phyloP scores from a whole-genome alignment of 768 basidiomycete genomes.

The Lentinula lateritia region DNA sequence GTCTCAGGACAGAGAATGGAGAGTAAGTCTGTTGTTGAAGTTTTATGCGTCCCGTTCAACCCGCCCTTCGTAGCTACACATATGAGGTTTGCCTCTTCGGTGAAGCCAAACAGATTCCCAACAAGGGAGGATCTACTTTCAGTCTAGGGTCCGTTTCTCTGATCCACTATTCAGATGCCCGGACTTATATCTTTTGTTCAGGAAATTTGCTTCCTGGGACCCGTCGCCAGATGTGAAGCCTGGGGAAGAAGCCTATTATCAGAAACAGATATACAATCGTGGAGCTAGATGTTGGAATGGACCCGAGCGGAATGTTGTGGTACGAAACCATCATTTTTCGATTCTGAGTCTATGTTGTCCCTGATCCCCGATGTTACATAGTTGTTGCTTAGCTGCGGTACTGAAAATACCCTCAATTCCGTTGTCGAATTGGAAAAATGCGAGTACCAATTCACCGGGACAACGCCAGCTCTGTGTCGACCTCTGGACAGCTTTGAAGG shows the following conservation, averaged over 20 bases:
- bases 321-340: slow-evolving; percentile 24
- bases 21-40: slow-evolving; percentile 56
- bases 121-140: slow-evolving; percentile 66
- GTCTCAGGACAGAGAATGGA: slow-evolving; percentile 78
- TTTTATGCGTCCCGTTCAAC: not conserved
- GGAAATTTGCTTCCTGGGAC: slow-evolving; percentile 82
- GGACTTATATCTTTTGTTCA: slow-evolving; percentile 20
- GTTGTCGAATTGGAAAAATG: slow-evolving; percentile 94
- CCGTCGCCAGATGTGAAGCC: slow-evolving; percentile 44
- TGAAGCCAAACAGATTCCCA: slow-evolving; percentile 83
- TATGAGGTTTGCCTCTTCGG: slow-evolving; percentile 94
- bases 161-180: not conserved
- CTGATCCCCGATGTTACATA: slow-evolving; percentile 20
- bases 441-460: slow-evolving; percentile 85
- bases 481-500: slow-evolving; percentile 38
- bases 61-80: slow-evolving; percentile 57
- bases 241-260: slow-evolving; percentile 72
- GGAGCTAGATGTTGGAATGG: slow-evolving; percentile 97
- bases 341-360: not conserved
- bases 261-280: slow-evolving; percentile 73
- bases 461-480: slow-evolving; percentile 79
- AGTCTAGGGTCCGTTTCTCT: slow-evolving; percentile 75
- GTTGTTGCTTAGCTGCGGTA: slow-evolving; percentile 82
- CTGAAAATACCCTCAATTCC: slow-evolving; percentile 71
- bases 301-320: slow-evolving; percentile 79